phyloP scores from a whole-genome alignment of 1,284 basidiomycete species.

The Trametes polyzona region DNA sequence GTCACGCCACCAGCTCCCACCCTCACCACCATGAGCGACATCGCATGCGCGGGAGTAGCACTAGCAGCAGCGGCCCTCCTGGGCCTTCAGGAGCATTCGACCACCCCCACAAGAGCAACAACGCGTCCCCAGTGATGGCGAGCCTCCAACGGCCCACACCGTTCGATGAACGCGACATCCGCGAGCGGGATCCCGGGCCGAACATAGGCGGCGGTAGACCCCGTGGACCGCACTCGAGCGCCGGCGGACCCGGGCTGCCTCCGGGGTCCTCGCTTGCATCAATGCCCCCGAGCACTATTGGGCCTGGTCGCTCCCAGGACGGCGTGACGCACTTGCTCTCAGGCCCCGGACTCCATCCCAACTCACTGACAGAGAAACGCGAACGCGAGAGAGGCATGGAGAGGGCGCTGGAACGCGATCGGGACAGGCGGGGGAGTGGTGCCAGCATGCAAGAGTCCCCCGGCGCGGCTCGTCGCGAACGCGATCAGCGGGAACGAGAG shows the following conservation, averaged over 20 bases:
- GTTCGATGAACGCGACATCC: constrained; percentile 24
- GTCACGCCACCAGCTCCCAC: constrained; percentile 20
- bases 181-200: constrained; percentile 26
- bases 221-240: constrained; percentile 19
- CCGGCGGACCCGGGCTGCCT: constrained; percentile 22
- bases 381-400: constrained; percentile 32
- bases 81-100: constrained; percentile 22
- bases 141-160: constrained; percentile 33
- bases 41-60: constrained; percentile 23
- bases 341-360: constrained; percentile 26
- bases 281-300: constrained; percentile 16
- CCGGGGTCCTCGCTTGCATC: constrained; percentile 25
- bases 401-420: constrained; percentile 21
- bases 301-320: constrained; percentile 17
- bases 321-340: constrained; percentile 20
- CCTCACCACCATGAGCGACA: constrained; percentile 13
- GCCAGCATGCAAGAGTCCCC: constrained; percentile 18
- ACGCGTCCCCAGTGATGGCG: constrained; percentile 36
- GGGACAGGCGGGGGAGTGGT: constrained; percentile 15
- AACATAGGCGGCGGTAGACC: constrained; percentile 16
- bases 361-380: constrained; percentile 20
- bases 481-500: constrained; percentile 22
- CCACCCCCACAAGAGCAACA: constrained; percentile 10
- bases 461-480: constrained; percentile 12
- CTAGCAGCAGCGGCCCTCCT: constrained; percentile 13